phyloP scores from a whole-genome alignment of 345 rosid genomes.

The Eucalyptus curtisii region DNA sequence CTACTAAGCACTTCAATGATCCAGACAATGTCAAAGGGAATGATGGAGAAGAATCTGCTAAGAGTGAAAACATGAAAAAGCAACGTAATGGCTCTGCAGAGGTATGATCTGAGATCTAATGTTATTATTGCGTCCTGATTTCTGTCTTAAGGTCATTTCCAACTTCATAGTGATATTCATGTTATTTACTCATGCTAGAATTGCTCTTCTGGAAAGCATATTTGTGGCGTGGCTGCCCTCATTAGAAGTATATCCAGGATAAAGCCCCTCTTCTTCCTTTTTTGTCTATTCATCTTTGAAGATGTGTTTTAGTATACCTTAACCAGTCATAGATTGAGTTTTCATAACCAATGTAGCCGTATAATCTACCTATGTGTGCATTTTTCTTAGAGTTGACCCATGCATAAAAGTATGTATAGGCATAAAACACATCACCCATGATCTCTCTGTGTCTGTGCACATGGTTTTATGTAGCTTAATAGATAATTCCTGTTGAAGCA shows the following conservation, averaged over 20 bases:
- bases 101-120: constrained; percentile 16
- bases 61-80: constrained; percentile 18
- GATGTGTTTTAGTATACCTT: not conserved
- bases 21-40: constrained; percentile 22
- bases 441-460: not conserved
- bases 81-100: constrained; percentile 40
- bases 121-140: not conserved
- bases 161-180: not conserved
- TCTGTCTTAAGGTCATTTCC: not conserved
- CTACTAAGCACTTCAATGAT: constrained; percentile 11
- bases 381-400: not conserved
- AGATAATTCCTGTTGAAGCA: not conserved
- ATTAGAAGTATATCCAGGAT: not conserved
- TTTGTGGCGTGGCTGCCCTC: not conserved
- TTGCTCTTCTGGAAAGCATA: not conserved
- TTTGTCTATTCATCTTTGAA: not conserved
- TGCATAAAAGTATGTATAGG: not conserved
- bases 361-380: not conserved
- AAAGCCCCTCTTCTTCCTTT: not conserved
- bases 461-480: not conserved
- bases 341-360: not conserved
- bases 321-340: not conserved
- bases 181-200: not conserved
- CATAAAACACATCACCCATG: not conserved
- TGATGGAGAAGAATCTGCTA: constrained; percentile 24